Conservation (phyloP, 2,329 filamentous ascomycete genomes). For the Diaporthe nobilis region DNA sequence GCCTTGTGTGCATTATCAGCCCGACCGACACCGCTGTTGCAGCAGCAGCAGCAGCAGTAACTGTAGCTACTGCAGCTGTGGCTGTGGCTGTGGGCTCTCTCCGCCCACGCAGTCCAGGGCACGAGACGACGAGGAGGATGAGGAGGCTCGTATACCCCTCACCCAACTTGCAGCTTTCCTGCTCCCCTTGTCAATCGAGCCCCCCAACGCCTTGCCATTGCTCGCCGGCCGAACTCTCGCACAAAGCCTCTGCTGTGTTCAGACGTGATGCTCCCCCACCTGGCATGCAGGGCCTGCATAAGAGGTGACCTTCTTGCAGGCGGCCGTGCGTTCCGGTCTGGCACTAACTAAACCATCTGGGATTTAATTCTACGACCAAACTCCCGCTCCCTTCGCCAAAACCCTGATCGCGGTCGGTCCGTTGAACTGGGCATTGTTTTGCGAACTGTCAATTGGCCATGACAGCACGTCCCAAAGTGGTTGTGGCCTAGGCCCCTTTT, state of each 20-base stretch:
- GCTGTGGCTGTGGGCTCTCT: conserved; percentile 20
- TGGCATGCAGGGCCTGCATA: neutral
- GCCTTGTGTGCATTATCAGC: conserved; percentile 29
- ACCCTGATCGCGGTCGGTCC: conserved; percentile 17
- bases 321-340: conserved; percentile 33
- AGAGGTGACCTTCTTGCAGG: conserved; percentile 21
- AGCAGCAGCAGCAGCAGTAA: neutral
- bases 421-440: conserved; percentile 30
- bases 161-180: neutral
- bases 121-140: neutral
- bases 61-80: neutral
- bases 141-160: conserved; percentile 22
- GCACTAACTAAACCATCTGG: conserved; percentile 17
- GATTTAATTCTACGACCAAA: conserved; percentile 29
- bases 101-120: neutral
- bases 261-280: conserved; percentile 1
- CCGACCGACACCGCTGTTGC: conserved; percentile 24
- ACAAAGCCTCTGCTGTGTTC: conserved; percentile 18
- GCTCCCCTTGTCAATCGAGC: neutral
- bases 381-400: conserved; percentile 19
- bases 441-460: conserved; percentile 15
- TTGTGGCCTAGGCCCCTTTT: conserved; percentile 1
- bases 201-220: neutral
- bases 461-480: conserved; percentile 8
- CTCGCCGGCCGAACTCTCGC: conserved; percentile 33